Conservation (phyloP, 164 flowering plant genomes). For the Liriodendron chinense region DNA sequence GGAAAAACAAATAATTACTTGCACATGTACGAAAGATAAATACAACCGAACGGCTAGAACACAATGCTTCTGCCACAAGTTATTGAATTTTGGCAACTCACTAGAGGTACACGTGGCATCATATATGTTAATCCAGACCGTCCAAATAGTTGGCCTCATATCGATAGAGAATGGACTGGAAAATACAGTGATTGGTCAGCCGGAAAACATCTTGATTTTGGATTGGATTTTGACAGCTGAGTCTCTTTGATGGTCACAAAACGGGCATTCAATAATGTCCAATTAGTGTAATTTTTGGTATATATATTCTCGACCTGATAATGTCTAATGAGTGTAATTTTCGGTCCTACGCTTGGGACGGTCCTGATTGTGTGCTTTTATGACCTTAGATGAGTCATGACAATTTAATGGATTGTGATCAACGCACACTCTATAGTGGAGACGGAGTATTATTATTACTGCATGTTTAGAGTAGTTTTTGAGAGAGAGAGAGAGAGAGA, state of each 20-base stretch:
- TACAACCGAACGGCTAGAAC: neutral
- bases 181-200: neutral
- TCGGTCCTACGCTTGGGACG: no score
- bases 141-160: neutral
- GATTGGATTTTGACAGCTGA: neutral
- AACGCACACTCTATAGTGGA: no score
- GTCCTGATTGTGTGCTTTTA: no score
- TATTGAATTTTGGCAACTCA: neutral
- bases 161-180: neutral
- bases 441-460: no score
- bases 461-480: no score
- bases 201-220: neutral
- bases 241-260: neutral
- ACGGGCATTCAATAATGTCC: no score
- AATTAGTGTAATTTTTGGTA: no score
- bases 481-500: no score
- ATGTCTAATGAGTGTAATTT: no score
- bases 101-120: neutral
- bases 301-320: no score
- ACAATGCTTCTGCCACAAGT: neutral
- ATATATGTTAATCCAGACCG: neutral
- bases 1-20: neutral
- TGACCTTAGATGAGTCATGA: no score
- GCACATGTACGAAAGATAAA: neutral
- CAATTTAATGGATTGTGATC: no score